Percentiles rank a stretch among this genome's conserved stretches.
These are phyloP conservation scores for Heteromeles arbutifolia DNA, from an alignment of 306 rosid genomes.

Conservation along the genomic window DNA sequence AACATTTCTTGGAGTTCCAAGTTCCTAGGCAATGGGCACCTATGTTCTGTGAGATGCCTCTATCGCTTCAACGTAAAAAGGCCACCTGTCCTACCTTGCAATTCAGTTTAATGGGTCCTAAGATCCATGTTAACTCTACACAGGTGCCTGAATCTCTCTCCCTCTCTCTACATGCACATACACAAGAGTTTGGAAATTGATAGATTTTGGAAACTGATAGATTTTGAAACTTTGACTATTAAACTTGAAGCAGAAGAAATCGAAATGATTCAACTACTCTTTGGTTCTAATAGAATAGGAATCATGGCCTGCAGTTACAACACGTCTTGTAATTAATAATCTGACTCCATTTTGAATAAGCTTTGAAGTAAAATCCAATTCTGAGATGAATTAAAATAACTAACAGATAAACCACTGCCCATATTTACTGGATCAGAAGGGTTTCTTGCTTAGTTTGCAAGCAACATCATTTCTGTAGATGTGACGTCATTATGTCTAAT, in stretches of 20 bases:
- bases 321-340: not conserved
- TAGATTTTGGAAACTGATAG: not conserved
- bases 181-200: not conserved
- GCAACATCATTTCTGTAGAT: not conserved
- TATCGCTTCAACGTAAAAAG: constrained; percentile 65
- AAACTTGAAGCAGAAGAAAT: not conserved
- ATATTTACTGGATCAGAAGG: not conserved
- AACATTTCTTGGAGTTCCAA: constrained; percentile 90
- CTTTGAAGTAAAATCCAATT: not conserved
- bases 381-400: not conserved
- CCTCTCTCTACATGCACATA: not conserved
- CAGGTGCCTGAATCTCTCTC: constrained; percentile 42
- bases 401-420: not conserved
- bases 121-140: constrained; percentile 49
- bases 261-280: not conserved
- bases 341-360: not conserved
- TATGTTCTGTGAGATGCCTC: constrained; percentile 89
- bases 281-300: not conserved
- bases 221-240: not conserved
- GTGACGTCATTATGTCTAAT: not conserved
- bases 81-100: constrained; percentile 60
- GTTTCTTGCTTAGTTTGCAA: not conserved
- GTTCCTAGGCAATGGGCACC: constrained; percentile 99
- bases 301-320: not conserved
- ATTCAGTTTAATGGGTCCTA: constrained; percentile 74